phyloP scores from a whole-genome alignment of 2,329 filamentous ascomycete species.

The Scopulariopsis brevicaulis region DNA sequence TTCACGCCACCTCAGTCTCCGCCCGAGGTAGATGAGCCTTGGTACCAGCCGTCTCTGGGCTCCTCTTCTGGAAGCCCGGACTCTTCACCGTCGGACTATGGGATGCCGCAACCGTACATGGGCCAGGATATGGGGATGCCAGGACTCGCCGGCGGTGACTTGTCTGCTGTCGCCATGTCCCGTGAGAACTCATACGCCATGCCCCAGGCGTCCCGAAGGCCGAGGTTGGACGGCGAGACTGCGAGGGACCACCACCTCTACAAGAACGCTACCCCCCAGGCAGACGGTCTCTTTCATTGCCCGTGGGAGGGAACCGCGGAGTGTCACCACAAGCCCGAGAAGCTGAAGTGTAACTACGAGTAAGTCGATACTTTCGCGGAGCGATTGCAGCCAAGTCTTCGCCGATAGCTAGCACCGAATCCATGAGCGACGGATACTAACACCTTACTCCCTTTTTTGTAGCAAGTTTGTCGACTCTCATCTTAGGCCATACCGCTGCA shows the following conservation, averaged over 20 bases:
- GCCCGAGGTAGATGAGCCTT: not conserved
- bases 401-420: not conserved
- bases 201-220: slow-evolving; percentile 33
- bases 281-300: slow-evolving; percentile 86
- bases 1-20: slow-evolving; percentile 5
- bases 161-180: slow-evolving; percentile 3
- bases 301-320: slow-evolving; percentile 61
- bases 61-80: slow-evolving; percentile 2
- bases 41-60: slow-evolving; percentile 2
- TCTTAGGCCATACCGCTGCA: slow-evolving; percentile 92
- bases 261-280: slow-evolving; percentile 48
- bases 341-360: slow-evolving; percentile 99
- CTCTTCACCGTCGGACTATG: slow-evolving; percentile 3
- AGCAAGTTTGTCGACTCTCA: slow-evolving; percentile 98
- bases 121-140: slow-evolving; percentile 5
- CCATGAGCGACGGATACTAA: not conserved
- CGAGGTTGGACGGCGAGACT: slow-evolving; percentile 41
- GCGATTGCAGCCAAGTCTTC: not conserved
- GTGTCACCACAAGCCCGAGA: slow-evolving; percentile 86
- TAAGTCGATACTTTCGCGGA: slow-evolving; percentile 38
- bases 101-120: slow-evolving; percentile 1
- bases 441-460: slow-evolving; percentile 6
- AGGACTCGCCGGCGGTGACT: slow-evolving; percentile 6
- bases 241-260: slow-evolving; percentile 60
- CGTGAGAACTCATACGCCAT: not conserved